These are phyloP conservation scores for Zymoseptoria pseudotritici DNA, from an alignment of 2,329 filamentous ascomycete genomes.

Conservation along the genomic window DNA sequence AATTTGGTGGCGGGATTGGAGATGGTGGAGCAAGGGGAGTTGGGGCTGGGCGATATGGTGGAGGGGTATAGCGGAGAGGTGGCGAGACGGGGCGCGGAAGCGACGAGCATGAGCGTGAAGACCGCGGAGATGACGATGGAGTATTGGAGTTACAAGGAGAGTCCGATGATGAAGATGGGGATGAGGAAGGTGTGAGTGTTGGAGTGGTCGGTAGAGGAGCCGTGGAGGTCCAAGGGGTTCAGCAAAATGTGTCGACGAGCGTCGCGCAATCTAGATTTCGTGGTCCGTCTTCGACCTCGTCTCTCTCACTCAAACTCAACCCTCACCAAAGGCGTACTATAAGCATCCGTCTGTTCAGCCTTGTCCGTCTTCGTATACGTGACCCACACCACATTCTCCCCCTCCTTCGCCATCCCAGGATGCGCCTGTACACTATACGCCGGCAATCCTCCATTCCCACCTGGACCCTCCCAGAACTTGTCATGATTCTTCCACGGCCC, in stretches of 20 bases:
- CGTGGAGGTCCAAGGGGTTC: too few relatives aligned
- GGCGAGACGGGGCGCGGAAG: not conserved
- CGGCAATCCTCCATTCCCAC: conserved; percentile 7
- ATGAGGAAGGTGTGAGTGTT: not conserved
- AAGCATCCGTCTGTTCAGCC: conserved; percentile 1
- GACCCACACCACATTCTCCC: conserved; percentile 13
- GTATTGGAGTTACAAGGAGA: not conserved
- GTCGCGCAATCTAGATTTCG: too few relatives aligned
- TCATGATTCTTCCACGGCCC: conserved; percentile 19
- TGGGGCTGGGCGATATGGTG: not conserved
- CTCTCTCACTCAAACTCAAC: conserved; percentile 11
- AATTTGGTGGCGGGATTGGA: conserved; percentile 28
- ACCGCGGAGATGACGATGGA: not conserved
- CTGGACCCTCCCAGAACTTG: conserved; percentile 2
- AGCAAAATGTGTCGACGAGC: too few relatives aligned
- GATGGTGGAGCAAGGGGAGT: not conserved
- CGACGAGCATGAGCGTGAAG: not conserved
- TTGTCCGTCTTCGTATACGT: conserved; percentile 14
- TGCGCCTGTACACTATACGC: conserved; percentile 15
- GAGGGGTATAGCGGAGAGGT: not conserved
- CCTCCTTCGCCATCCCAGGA: conserved; percentile 8
- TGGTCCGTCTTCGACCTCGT: not conserved
- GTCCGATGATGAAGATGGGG: not conserved
- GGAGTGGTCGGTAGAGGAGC: too few relatives aligned
- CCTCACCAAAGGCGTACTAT: conserved; percentile 13